phyloP scores from a whole-genome alignment of 371 early-diverging fungal genomes.

The Mortierella sp. region DNA sequence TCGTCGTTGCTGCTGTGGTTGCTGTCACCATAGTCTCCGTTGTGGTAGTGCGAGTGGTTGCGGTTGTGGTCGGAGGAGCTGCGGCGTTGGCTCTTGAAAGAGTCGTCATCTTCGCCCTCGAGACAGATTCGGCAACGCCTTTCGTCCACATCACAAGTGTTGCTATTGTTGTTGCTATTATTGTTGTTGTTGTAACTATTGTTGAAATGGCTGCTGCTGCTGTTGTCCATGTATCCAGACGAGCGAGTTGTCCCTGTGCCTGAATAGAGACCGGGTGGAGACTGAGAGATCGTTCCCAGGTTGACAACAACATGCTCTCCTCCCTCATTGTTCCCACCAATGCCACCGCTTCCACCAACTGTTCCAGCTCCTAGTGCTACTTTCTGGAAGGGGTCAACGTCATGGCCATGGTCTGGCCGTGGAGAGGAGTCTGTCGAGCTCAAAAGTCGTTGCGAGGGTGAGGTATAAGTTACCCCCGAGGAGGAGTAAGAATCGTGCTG shows the following conservation, averaged over 20 bases:
- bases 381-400: neutral
- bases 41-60: neutral
- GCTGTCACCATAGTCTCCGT: neutral
- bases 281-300: neutral
- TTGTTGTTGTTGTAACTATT: neutral
- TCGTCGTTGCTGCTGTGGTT: neutral
- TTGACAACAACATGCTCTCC: neutral
- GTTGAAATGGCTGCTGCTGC: neutral
- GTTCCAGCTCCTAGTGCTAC: neutral
- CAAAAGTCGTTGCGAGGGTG: neutral
- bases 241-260: neutral
- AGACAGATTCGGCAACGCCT: conserved; percentile 45
- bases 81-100: neutral
- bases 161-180: neutral
- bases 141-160: conserved; percentile 10
- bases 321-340: neutral
- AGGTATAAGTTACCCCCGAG: neutral
- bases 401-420: neutral
- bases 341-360: neutral
- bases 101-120: conserved; percentile 27
- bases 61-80: neutral
- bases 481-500: neutral
- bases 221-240: neutral
- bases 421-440: conserved; percentile 2
- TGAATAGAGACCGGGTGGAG: neutral